Evolutionary conservation across 2,329 filamentous ascomycete genomes (phyloP).

Genomic region (Furcasterigmium sp.): DNA sequence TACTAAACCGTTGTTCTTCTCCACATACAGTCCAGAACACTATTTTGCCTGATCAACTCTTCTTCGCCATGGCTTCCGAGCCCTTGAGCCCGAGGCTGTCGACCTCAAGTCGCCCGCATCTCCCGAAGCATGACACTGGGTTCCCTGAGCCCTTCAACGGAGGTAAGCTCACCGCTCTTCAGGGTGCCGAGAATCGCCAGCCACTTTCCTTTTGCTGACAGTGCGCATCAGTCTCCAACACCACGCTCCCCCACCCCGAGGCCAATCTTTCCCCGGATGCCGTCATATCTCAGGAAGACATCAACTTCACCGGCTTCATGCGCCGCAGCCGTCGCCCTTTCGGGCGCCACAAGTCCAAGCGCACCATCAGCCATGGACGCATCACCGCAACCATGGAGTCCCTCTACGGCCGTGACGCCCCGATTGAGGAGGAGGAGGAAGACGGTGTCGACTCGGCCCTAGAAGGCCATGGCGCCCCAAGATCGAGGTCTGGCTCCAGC

Average conservation of each 20-base stretch:
- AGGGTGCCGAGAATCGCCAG: too few relatives aligned
- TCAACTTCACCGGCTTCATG: slow-evolving; percentile 36
- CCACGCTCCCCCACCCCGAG: slow-evolving; percentile 57
- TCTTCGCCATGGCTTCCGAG: slow-evolving; percentile 10
- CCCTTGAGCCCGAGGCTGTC: slow-evolving; percentile 9
- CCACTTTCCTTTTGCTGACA: background rate
- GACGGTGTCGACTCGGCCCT: slow-evolving; percentile 8
- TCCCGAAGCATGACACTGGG: slow-evolving; percentile 36
- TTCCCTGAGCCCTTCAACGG: slow-evolving; percentile 46
- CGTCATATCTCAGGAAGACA: slow-evolving; percentile 49
- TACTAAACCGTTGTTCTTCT: background rate
- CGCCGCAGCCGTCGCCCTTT: slow-evolving; percentile 36
- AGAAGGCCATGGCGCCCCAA: background rate
- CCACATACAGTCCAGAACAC: background rate
- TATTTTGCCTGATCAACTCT: background rate
- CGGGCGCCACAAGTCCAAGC: slow-evolving; percentile 41
- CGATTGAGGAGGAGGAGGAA: slow-evolving; percentile 14
- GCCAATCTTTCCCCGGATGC: slow-evolving; percentile 53
- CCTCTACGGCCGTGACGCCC: slow-evolving; percentile 21
- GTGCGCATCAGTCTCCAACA: slow-evolving; percentile 41
- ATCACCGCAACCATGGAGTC: slow-evolving; percentile 32
- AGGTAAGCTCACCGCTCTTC: slow-evolving; percentile 19
- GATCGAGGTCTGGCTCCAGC: slow-evolving; percentile 8
- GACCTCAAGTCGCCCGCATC: background rate
- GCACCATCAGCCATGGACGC: slow-evolving; percentile 40